Base-by-base conservation (phyloP, 306 rosid species). In the Quercus parvula region DNA sequence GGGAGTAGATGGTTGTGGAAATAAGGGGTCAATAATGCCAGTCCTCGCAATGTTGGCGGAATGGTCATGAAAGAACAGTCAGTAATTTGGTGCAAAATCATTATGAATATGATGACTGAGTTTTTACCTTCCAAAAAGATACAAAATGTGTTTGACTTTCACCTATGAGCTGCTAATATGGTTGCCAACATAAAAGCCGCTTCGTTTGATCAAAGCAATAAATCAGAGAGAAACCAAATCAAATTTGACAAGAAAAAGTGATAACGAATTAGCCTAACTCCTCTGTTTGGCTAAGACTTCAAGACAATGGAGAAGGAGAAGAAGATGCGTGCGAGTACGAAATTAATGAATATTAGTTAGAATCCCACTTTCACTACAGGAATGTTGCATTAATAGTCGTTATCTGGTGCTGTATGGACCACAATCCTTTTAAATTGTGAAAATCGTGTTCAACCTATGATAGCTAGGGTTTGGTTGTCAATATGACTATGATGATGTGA, bases 51-150 rank as follows among this genome's bases (percentile, higher is more conserved):
- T 56, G 59, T 61, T 63, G 46, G 54, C 24, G 28, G 61, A 54
- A 51, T 49, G 56, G 56, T 12, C 18, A 24, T 22, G 46, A 6
- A 54, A 77, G 31, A 27, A 44, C 30, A 68, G 68, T 24, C 4
- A 15, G 24, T 68, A 68, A 55, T 77, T 55, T 19, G 81, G 75
- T 55, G 56, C 41, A 68, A 51, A 33, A 56, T 68, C 81, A 77
- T 77, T 77, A 33, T 67, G 5, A 64, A 19, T 4, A 41, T 41
- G 1, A 14, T 25, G 20, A 7, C 2, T 22, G 75, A 57, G 35
- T 27, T 77, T 67, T 77, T 72, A 67, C 66, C 75, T 54, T 67
- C 64, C 81, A 67, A 51, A 30, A 61, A 41, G 20, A 8, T 15
- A 8, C 46, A 62, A 19, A 24, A 24, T 14, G 31, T 30, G 64